Evolutionary conservation across 2,329 filamentous ascomycete species (phyloP).

Genomic region (Cladosporium austrohemisphaericum): DNA sequence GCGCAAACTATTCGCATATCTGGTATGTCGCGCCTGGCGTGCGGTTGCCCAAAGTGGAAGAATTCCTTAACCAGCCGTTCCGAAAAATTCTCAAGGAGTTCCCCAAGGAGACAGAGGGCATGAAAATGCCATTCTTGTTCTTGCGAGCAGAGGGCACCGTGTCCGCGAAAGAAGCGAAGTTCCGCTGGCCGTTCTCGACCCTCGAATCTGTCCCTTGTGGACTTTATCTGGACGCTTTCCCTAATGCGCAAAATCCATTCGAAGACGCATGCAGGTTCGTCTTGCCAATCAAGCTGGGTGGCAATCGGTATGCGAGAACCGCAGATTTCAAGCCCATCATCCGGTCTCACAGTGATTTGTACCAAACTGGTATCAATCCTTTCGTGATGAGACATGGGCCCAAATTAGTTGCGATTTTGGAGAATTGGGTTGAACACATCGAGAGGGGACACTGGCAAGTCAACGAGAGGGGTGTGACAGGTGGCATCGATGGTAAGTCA

Average conservation of each 20-base stretch:
- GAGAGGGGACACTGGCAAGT: conserved; percentile 33
- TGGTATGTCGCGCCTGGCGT: conserved; percentile 33
- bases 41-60: conserved; percentile 31
- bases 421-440: conserved; percentile 32
- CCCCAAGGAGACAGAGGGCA: conserved; percentile 30
- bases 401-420: conserved; percentile 31
- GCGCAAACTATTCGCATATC: conserved; percentile 29
- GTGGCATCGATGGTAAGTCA: conserved; percentile 26
- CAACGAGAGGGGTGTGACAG: conserved; percentile 30
- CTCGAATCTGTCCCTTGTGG: conserved; percentile 33
- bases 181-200: conserved; percentile 33
- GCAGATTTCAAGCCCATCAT: conserved; percentile 30
- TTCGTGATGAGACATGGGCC: conserved; percentile 34
- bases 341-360: conserved; percentile 31
- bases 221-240: conserved; percentile 33
- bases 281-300: conserved; percentile 30
- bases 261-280: conserved; percentile 34
- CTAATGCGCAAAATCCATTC: conserved; percentile 33
- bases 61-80: conserved; percentile 34
- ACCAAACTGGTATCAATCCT: conserved; percentile 32
- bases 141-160: conserved; percentile 30
- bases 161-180: conserved; percentile 32
- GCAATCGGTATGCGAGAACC: conserved; percentile 30
- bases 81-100: conserved; percentile 26
- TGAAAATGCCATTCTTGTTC: conserved; percentile 35